Evolutionary conservation across 2,329 filamentous ascomycete genomes (phyloP), one percentile per base, ranked within the genome.

Genomic region (Calonectria ilicicola): DNA sequence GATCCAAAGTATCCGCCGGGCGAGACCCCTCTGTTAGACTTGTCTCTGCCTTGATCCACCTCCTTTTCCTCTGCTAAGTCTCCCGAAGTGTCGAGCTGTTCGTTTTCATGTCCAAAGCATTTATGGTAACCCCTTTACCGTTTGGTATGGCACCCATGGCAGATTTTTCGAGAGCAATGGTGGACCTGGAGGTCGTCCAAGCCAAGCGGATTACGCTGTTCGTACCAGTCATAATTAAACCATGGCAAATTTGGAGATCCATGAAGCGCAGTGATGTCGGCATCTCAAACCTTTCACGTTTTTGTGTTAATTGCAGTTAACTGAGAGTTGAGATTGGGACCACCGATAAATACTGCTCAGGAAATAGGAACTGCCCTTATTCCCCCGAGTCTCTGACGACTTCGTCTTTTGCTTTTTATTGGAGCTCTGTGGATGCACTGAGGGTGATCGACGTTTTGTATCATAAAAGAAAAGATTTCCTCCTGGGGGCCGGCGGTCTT

Each of bases 211-310:
- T 79, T 77, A 21, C 49, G 72, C 63, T 79, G 76, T 44, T 79
- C 77, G 14, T 76, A 78, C 77, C 77, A 79, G 40, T 74, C 75
- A 66, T 75, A 70, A 32, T 75, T 63, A 2, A 60, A 53, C 10
- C 77, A 69, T 6, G 69, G 40, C 40, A 72, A 69, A 29, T 53
- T 21, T 5, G 66, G 56, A 10, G 77, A 76, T 29, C 74, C 65
- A 32, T 74, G 72, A 5, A 77, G 29, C 27, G 64, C 71, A 5
- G 77, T 71, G 17, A 78, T 76, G 35, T 79, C 77, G 47, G 72
- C 23, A 29, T 44, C 15, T 3, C 17, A 12, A 26, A 29, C 21
- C 2, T 26, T 44, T 29, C 23, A 19, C 15, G n/a, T 15, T 12
- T 63, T 44, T 17, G 38, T 35, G n/a, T 2, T 26, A 4, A 23